Evolutionary conservation across 768 basidiomycete genomes (phyloP).

Genomic region (Leccinum imitatum): DNA sequence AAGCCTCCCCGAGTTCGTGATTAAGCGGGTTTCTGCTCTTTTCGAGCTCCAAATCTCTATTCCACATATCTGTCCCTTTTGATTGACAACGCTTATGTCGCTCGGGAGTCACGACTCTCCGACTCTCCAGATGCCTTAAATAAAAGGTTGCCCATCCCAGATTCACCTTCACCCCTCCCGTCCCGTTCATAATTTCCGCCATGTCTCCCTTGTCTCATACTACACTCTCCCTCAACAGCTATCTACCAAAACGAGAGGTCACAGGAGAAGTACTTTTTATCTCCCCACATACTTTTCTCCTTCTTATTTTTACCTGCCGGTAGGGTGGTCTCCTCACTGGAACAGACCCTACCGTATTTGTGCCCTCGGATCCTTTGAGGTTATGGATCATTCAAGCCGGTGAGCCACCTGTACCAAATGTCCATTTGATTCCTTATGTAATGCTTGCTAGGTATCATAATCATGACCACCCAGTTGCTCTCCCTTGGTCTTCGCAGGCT

Average conservation of each 20-base stretch:
- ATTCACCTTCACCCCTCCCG: background rate
- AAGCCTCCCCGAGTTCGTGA: background rate
- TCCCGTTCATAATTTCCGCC: conserved; percentile 25
- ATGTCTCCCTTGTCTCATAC: conserved; percentile 48
- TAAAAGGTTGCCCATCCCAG: background rate
- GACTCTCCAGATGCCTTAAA: background rate
- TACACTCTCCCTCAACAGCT: conserved; percentile 22
- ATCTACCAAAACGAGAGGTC: conserved; percentile 9
- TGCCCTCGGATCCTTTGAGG: conserved; percentile 65
- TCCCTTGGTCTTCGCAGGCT: conserved; percentile 69
- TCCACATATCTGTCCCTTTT: background rate
- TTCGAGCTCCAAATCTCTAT: background rate
- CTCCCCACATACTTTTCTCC: background rate
- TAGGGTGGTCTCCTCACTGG: conserved; percentile 79
- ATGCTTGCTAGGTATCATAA: conserved; percentile 63
- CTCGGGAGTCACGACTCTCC: background rate
- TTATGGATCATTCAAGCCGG: conserved; percentile 81
- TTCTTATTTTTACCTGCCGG: conserved; percentile 3
- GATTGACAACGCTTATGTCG: background rate
- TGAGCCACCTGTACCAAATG: conserved; percentile 31
- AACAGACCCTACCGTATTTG: conserved; percentile 66
- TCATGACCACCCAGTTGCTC: conserved; percentile 75
- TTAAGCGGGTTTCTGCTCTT: background rate
- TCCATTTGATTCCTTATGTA: background rate
- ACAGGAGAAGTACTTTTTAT: conserved; percentile 23